These are phyloP conservation scores for Penicillium steckii DNA, from an alignment of 495 filamentous ascomycete species.

Conservation along the genomic window DNA sequence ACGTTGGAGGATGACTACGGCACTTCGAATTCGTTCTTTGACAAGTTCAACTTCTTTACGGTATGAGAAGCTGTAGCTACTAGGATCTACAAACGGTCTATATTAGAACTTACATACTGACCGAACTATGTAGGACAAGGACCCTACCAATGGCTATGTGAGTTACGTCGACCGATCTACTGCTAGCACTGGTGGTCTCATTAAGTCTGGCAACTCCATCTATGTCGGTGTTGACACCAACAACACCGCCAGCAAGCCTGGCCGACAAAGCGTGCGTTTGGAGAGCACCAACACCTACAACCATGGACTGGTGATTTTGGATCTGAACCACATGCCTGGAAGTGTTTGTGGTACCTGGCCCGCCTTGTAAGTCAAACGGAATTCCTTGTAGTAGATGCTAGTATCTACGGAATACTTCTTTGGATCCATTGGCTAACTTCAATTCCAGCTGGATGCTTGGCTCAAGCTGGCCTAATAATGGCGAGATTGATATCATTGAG, in stretches of 20 bases:
- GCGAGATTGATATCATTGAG: conserved; percentile 76
- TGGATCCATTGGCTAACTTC: not conserved
- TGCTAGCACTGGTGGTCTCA: conserved; percentile 54
- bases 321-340: conserved; percentile 56
- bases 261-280: conserved; percentile 56
- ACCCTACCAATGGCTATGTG: conserved; percentile 73
- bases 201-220: conserved; percentile 43
- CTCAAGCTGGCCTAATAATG: conserved; percentile 63
- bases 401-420: too few species aligned
- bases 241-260: conserved; percentile 43
- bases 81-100: not conserved
- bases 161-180: conserved; percentile 52
- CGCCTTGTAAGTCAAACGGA: conserved; percentile 47
- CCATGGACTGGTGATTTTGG: conserved; percentile 57
- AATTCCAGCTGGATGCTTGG: conserved; percentile 50
- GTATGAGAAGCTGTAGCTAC: conserved; percentile 22
- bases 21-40: conserved; percentile 46
- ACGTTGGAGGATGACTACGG: conserved; percentile 47
- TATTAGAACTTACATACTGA: conserved; percentile 24
- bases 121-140: conserved; percentile 29
- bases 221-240: conserved; percentile 46
- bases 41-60: conserved; percentile 53
- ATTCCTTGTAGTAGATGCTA: too few species aligned
- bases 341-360: conserved; percentile 60
- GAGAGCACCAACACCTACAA: conserved; percentile 52